These are phyloP conservation scores for Nematodospora valgi DNA, from an alignment of 805 yeast species.

Conservation along the genomic window DNA sequence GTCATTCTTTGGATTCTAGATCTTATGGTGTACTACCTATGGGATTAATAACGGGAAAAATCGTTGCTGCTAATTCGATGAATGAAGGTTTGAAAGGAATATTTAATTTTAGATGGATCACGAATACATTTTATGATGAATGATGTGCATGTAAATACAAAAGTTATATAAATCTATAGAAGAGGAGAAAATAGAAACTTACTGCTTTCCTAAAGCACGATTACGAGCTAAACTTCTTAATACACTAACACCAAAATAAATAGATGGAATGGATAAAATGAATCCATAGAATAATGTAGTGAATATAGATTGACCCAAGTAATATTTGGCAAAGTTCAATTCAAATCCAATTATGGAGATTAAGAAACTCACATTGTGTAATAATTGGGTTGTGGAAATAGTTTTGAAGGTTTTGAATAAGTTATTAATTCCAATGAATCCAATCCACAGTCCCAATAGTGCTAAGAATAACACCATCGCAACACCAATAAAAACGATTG, in stretches of 20 bases:
- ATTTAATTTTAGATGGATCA: conserved; percentile 55
- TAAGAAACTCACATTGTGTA: conserved; percentile 44
- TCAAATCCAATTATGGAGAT: conserved; percentile 50
- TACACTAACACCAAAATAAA: conserved; percentile 64
- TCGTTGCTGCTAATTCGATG: conserved; percentile 62
- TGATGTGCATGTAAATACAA: neutral
- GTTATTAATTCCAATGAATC: conserved; percentile 20
- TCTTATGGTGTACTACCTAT: conserved; percentile 87
- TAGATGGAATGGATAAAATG: conserved; percentile 49
- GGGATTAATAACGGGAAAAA: conserved; percentile 84
- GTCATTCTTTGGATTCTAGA: conserved; percentile 85
- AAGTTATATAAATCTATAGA: neutral
- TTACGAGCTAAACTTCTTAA: conserved; percentile 44
- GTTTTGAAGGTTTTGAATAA: conserved; percentile 34
- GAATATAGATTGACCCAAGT: conserved; percentile 57
- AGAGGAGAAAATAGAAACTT: neutral
- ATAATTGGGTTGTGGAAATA: conserved; percentile 30
- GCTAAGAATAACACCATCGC: conserved; percentile 40
- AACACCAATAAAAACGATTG: conserved; percentile 47
- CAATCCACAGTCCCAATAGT: conserved; percentile 44
- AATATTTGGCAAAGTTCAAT: conserved; percentile 53
- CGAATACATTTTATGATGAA: conserved; percentile 46
- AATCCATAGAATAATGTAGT: conserved; percentile 47
- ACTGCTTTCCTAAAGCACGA: conserved; percentile 24
- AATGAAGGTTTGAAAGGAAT: conserved; percentile 50